Base-by-base conservation (phyloP, 768 basidiomycete genomes). In the Tricholoma hemisulphureum region DNA sequence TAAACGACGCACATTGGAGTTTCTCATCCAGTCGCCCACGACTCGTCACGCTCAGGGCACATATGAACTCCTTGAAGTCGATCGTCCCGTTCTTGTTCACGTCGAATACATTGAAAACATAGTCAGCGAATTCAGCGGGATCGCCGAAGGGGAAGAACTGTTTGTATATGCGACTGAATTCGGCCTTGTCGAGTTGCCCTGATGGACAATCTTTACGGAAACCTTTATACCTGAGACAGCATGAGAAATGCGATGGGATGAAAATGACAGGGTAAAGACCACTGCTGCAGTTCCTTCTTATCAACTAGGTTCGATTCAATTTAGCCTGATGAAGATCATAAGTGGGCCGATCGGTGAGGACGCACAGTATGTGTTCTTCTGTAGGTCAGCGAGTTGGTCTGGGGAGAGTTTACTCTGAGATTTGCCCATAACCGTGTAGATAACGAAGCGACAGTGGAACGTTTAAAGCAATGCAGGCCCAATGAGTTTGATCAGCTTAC, bases 111-210 rank as follows among this genome's bases (percentile, higher is more conserved):
- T 97, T 95, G 82, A 99, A 99, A 67, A 99, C 96, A 66, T 96
- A 95, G 74, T 98, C 92, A 35, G 97, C 95, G 69, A 99, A 99
- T 71, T 96, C 91, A 58, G 80, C 86, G 7, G 97, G 96, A 73
- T 99, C 96, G 61, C 97, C 97, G 68, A 99, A 99, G 23, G 97
- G 97, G 81, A 99, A 99, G 89, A 99, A 99, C 73, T 98, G 97
- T 71, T 95, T 94, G 83, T 98, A 99, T 80, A 99, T 99, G 73
- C 89, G 88, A 67, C 89, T 83, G 77, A 99, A 99, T 72, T 95
- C 95, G 56, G 85, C 79, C 80, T 93, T 97, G 83, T 98, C 91
- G 67, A 99, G 85, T 63, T 95, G 91, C 39, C 97, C 97, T 4
- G 93, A 91, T 1, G 97, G 97, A 71, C 97, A 99, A 75, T 99